Conservation (phyloP, 805 yeast genomes). For the Candida gorgasii region DNA sequence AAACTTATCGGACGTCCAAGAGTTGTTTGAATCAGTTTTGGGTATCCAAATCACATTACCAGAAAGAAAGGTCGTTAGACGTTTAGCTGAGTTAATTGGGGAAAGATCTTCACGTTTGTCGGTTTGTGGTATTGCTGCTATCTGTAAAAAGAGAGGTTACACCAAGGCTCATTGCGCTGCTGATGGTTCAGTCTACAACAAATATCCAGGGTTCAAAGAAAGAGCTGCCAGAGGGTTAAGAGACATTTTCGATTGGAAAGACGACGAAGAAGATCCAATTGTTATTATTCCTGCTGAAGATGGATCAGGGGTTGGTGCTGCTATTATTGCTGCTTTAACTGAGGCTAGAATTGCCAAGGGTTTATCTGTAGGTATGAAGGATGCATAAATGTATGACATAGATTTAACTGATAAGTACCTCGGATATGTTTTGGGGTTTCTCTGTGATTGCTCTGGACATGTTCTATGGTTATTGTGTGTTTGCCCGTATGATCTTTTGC, state of each 20-base stretch:
- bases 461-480: too few species aligned
- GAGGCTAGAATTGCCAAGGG: conserved; percentile 74
- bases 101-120: conserved; percentile 91
- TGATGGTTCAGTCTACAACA: conserved; percentile 94
- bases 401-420: not conserved
- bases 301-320: conserved; percentile 99
- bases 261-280: conserved; percentile 70
- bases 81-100: conserved; percentile 83
- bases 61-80: conserved; percentile 82
- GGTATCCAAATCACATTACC: conserved; percentile 65
- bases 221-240: conserved; percentile 86
- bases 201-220: conserved; percentile 87
- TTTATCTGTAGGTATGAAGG: conserved; percentile 56
- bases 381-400: conserved; percentile 1
- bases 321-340: conserved; percentile 94
- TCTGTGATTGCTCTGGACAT: too few species aligned
- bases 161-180: conserved; percentile 87
- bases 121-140: conserved; percentile 93
- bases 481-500: too few species aligned
- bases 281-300: conserved; percentile 91
- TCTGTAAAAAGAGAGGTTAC: conserved; percentile 82
- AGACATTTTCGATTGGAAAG: conserved; percentile 83
- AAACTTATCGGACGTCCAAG: conserved; percentile 73
- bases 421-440: too few species aligned
- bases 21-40: conserved; percentile 60